Evolutionary conservation across 192 early-diverging fungal genomes (phyloP).

Genomic region (Entomortierella beljakovae): DNA sequence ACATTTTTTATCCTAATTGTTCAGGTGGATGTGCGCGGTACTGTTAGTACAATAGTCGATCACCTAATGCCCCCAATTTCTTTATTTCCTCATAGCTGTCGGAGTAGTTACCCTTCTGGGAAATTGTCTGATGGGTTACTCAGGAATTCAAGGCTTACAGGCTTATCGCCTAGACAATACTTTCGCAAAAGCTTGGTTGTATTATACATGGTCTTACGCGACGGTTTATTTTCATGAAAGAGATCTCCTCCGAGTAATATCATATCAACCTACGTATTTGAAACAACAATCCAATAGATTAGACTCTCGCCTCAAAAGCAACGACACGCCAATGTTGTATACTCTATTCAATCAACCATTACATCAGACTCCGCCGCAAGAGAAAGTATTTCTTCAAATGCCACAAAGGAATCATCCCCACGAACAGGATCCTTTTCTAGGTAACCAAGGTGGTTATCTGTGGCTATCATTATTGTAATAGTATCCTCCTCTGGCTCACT

Average conservation of each 20-base stretch:
- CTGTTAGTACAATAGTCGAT: no score
- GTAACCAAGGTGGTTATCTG: slow-evolving; percentile 96
- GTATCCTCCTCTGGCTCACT: slow-evolving; percentile 44
- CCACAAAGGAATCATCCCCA: slow-evolving; percentile 82
- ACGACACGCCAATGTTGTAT: neutral
- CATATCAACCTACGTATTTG: slow-evolving; percentile 78
- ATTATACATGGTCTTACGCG: slow-evolving; percentile 76
- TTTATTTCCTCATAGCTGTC: neutral
- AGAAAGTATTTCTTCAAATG: slow-evolving; percentile 92
- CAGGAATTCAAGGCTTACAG: slow-evolving; percentile 77
- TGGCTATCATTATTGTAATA: slow-evolving; percentile 81
- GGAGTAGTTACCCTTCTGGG: slow-evolving; percentile 55
- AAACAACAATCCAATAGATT: neutral
- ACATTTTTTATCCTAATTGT: slow-evolving; percentile 61
- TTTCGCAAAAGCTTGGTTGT: slow-evolving; percentile 76
- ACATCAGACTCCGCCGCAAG: slow-evolving; percentile 72
- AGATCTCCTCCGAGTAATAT: slow-evolving; percentile 94
- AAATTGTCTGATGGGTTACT: slow-evolving; percentile 83
- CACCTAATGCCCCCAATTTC: neutral
- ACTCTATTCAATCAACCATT: neutral
- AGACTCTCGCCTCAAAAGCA: neutral
- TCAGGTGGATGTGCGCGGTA: neutral
- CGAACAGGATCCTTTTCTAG: slow-evolving; percentile 91
- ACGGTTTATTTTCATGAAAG: slow-evolving; percentile 96
- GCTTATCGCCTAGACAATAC: slow-evolving; percentile 75